These are phyloP conservation scores for Iodosphaeria phyllophila DNA, from an alignment of 2,329 filamentous ascomycete genomes.

Conservation along the genomic window DNA sequence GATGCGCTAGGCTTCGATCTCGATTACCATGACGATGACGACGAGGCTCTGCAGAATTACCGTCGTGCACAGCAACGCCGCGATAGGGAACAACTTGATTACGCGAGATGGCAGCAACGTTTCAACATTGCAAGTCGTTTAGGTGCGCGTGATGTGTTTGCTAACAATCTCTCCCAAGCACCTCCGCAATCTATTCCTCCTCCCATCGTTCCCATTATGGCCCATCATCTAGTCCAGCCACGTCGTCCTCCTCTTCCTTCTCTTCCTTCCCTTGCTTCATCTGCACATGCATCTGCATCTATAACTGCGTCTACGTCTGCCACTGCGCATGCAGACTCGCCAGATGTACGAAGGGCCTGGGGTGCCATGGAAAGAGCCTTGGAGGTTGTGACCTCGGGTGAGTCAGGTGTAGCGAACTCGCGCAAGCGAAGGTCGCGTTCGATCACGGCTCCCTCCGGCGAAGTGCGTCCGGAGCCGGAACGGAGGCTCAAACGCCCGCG, in stretches of 20 bases:
- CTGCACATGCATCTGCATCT: constrained; percentile 46
- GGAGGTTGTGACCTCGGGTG: constrained; percentile 37
- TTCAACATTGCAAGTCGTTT: constrained; percentile 66
- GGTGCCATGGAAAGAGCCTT: constrained; percentile 75
- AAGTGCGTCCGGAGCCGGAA: constrained; percentile 51
- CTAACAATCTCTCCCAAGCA: constrained; percentile 33
- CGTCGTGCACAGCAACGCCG: constrained; percentile 31
- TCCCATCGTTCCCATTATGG: too few relatives aligned
- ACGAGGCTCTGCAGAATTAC: constrained; percentile 33
- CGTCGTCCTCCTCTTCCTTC: too few relatives aligned
- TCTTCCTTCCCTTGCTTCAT: too few relatives aligned
- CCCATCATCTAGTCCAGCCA: too few relatives aligned
- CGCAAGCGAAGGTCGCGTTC: constrained; percentile 63
- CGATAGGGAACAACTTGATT: constrained; percentile 35
- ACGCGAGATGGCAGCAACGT: constrained; percentile 64
- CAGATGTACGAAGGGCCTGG: constrained; percentile 75
- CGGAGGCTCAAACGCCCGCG: constrained; percentile 77
- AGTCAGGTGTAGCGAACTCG: constrained; percentile 22
- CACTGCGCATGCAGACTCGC: constrained; percentile 44
- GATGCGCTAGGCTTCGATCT: constrained; percentile 59
- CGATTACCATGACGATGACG: constrained; percentile 75
- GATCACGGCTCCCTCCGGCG: constrained; percentile 49
- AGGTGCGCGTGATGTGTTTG: constrained; percentile 56
- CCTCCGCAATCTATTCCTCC: too few relatives aligned
- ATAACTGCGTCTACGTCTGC: constrained; percentile 27